Evolutionary conservation across 495 filamentous ascomycete species (phyloP).

Genomic region (Annulohypoxylon nitens): DNA sequence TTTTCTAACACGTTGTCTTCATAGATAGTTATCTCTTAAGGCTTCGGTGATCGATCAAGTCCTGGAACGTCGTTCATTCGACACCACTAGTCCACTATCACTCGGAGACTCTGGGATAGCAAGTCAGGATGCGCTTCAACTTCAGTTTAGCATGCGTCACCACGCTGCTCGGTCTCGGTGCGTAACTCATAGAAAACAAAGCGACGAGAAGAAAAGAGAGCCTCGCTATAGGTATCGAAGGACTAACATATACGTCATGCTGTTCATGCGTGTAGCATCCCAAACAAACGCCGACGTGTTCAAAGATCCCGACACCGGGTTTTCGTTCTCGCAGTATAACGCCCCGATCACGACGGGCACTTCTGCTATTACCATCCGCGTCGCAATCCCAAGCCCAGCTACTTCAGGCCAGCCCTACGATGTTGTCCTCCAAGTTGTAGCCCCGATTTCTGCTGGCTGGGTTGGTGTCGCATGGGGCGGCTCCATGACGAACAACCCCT

Average conservation of each 20-base stretch:
- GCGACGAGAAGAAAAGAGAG: neutral
- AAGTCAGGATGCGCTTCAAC: slow-evolving; percentile 47
- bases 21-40: slow-evolving; percentile 16
- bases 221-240: neutral
- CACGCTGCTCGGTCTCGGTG: slow-evolving; percentile 45
- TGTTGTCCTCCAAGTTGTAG: slow-evolving; percentile 59
- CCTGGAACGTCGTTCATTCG: neutral
- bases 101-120: slow-evolving; percentile 10
- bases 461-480: slow-evolving; percentile 59
- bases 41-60: neutral
- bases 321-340: slow-evolving; percentile 60
- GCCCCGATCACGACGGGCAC: slow-evolving; percentile 55
- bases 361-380: slow-evolving; percentile 54
- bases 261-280: slow-evolving; percentile 18
- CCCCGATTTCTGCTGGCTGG: slow-evolving; percentile 59
- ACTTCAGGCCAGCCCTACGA: slow-evolving; percentile 52
- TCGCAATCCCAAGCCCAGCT: slow-evolving; percentile 55
- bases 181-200: slow-evolving; percentile 15
- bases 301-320: slow-evolving; percentile 63
- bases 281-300: slow-evolving; percentile 49
- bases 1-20: slow-evolving; percentile 18
- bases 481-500: slow-evolving; percentile 57
- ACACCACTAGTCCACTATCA: neutral
- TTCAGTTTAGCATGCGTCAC: slow-evolving; percentile 41
- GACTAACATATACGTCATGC: slow-evolving; percentile 24